Evolutionary conservation across 2,329 filamentous ascomycete genomes (phyloP).

Genomic region (Tolypocladium paradoxum): DNA sequence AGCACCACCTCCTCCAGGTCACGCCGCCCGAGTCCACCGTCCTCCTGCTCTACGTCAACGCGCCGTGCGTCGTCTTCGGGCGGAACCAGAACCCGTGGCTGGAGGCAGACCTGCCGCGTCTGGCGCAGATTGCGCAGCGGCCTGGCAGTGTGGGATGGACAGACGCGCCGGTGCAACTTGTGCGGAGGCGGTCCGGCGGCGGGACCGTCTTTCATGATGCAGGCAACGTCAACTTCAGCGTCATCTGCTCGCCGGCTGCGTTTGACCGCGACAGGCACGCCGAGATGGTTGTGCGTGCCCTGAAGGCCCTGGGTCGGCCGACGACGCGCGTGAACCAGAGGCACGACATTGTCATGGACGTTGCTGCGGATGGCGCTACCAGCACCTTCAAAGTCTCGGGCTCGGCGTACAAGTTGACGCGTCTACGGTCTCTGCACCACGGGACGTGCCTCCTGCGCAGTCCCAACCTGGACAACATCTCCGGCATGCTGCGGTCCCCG

Average conservation of each 20-base stretch:
- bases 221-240: slow-evolving; percentile 91
- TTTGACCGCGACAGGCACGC: slow-evolving; percentile 86
- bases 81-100: slow-evolving; percentile 98
- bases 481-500: slow-evolving; percentile 64
- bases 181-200: slow-evolving; percentile 78
- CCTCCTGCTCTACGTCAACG: slow-evolving; percentile 81
- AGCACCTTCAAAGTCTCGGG: slow-evolving; percentile 71
- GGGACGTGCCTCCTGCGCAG: slow-evolving; percentile 79
- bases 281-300: slow-evolving; percentile 81
- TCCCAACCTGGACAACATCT: slow-evolving; percentile 60
- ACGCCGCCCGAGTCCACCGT: slow-evolving; percentile 62
- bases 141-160: slow-evolving; percentile 14
- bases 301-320: slow-evolving; percentile 47
- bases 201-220: slow-evolving; percentile 89
- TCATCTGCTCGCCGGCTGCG: slow-evolving; percentile 64
- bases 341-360: slow-evolving; percentile 80
- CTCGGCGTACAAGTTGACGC: slow-evolving; percentile 87
- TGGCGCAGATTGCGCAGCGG: slow-evolving; percentile 25
- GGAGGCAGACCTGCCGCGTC: slow-evolving; percentile 64
- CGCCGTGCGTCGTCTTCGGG: slow-evolving; percentile 80
- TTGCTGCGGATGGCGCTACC: slow-evolving; percentile 7
- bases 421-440: slow-evolving; percentile 75
- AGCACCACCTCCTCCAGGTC: slow-evolving; percentile 76
- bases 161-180: slow-evolving; percentile 40
- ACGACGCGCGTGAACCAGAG: slow-evolving; percentile 71